Evolutionary conservation across 2,329 filamentous ascomycete species (phyloP).

Genomic region (Domatiomyces globalis): DNA sequence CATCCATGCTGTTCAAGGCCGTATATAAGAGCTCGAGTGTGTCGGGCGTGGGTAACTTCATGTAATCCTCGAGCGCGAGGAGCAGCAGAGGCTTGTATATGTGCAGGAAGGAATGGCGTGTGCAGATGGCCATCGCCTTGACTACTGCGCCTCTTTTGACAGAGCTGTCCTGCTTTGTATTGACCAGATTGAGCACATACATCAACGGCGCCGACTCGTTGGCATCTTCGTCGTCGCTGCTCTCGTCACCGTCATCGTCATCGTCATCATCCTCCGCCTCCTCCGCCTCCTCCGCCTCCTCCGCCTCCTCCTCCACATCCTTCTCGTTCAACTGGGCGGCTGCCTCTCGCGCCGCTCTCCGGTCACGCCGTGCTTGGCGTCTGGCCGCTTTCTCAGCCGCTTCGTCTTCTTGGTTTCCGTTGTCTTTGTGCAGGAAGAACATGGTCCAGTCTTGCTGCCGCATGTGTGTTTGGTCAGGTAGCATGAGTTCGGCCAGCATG

Average conservation of each 20-base stretch:
- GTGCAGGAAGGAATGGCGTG: conserved; percentile 88
- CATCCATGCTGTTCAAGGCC: conserved; percentile 89
- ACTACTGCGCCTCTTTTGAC: conserved; percentile 67
- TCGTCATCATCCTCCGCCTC: conserved; percentile 37
- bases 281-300: conserved; percentile 16
- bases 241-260: conserved; percentile 30
- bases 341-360: conserved; percentile 22
- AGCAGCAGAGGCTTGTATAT: conserved; percentile 97
- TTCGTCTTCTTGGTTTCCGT: conserved; percentile 63
- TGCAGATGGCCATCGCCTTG: conserved; percentile 98
- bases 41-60: conserved; percentile 76
- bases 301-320: conserved; percentile 11
- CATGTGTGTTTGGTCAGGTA: conserved; percentile 91
- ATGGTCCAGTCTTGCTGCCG: conserved; percentile 98
- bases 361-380: conserved; percentile 33
- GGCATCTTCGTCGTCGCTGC: conserved; percentile 44
- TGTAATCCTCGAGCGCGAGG: conserved; percentile 89
- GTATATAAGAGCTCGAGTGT: conserved; percentile 81
- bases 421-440: conserved; percentile 96
- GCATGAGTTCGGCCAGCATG: conserved; percentile 96
- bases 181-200: conserved; percentile 93
- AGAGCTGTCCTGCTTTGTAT: conserved; percentile 78
- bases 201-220: conserved; percentile 81
- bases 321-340: conserved; percentile 20
- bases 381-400: conserved; percentile 38